Base-by-base conservation (phyloP, 1,284 basidiomycete species). In the Kalmanozyma brasiliensis region DNA sequence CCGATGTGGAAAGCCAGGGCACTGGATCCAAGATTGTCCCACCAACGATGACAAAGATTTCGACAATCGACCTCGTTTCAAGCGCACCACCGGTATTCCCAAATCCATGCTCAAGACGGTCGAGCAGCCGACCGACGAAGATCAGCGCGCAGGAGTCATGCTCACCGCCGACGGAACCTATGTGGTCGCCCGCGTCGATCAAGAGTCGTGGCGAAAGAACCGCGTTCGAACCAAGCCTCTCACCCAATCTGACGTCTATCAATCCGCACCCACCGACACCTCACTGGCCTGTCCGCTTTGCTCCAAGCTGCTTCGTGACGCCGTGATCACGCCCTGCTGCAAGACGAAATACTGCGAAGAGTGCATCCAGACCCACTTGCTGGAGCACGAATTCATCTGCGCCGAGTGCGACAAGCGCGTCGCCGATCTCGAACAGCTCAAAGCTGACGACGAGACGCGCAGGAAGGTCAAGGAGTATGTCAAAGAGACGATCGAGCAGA, bases 21-120 rank as follows among this genome's bases (percentile, higher is more conserved):
- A 99, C 80, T 98, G 96, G 96, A 99, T 99, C 72, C 95, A 99
- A 82, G 93, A 96, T 72, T 99, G 96, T 81, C 96, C 96, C 0
- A 96, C 93, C 4, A 98, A 98, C 82, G 93, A 92, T 74, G 93
- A 98, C 82, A 90, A 92, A 33, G 92, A 94, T 32, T 96, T 90
- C 72, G 93, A 96, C 83, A 92, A 98, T 77, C 87, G 91, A 60
- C 95, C 95, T 49, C 89, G 94, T 26, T 94, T 98, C 82, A 98
- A 98, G 82, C 88, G 96, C 49, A 98, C 96, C 3, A 98, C 96
- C 4, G 96, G 96, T 84, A 96, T 96, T 64, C 96, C 96, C 9
- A 89, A 94, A 69, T 95, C 92, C 78, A 97, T 99, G 88, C 85
- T 99, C 51, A 95, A 96, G 84, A 91, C 93, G 1, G 93, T 98